Conservation (phyloP, 257 asterid species). For the Cynanchum wilfordii region DNA sequence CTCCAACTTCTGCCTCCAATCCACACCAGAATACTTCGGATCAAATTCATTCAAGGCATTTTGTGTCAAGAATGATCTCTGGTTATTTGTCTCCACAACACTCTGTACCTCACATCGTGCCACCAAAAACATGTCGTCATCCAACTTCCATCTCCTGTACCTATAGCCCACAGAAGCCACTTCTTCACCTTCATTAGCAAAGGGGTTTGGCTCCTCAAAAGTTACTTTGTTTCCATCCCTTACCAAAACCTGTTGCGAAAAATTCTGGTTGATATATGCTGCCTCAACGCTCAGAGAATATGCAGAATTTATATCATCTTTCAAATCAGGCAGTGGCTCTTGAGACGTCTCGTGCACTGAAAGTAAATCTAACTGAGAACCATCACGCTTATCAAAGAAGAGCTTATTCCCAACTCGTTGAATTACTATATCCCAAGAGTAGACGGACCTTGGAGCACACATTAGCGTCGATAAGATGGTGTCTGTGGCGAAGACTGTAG, state of each 20-base stretch:
- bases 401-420: constrained; percentile 93
- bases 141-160: constrained; percentile 97
- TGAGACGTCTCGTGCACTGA: constrained; percentile 94
- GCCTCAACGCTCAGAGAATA: constrained; percentile 88
- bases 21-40: constrained; percentile 88
- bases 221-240: constrained; percentile 78
- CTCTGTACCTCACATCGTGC: constrained; percentile 95
- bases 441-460: constrained; percentile 94
- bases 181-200: constrained; percentile 91
- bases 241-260: constrained; percentile 86
- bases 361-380: constrained; percentile 83
- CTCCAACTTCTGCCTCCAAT: constrained; percentile 97
- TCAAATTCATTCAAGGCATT: constrained; percentile 95
- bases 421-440: constrained; percentile 92
- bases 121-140: constrained; percentile 65
- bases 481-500: constrained; percentile 90
- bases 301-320: constrained; percentile 89
- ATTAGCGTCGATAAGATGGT: constrained; percentile 71
- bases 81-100: constrained; percentile 73
- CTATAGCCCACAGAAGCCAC: constrained; percentile 90
- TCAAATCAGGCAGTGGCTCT: constrained; percentile 88
- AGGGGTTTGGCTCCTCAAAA: constrained; percentile 91
- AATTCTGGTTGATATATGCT: constrained; percentile 87
- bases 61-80: constrained; percentile 67
- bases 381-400: constrained; percentile 90